These are phyloP conservation scores for Lecanicillium sp. DNA, from an alignment of 2,329 filamentous ascomycete genomes.

Conservation along the genomic window DNA sequence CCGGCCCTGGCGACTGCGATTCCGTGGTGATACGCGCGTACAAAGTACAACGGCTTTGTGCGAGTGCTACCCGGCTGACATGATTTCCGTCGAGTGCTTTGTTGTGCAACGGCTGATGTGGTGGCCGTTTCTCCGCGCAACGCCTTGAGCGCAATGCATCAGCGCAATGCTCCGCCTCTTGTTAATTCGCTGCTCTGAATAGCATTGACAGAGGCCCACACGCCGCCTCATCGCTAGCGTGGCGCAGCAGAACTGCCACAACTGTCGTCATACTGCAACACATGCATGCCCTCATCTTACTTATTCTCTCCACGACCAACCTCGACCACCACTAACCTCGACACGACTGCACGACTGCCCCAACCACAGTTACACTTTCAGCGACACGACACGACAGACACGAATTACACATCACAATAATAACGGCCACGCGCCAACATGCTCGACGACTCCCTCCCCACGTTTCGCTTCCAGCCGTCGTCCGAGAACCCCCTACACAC, in stretches of 20 bases:
- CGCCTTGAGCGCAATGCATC: too few relatives aligned
- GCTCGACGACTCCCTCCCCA: slow-evolving; percentile 93
- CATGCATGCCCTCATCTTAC: neutral
- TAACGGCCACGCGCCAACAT: slow-evolving; percentile 41
- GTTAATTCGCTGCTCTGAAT: neutral
- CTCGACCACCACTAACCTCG: neutral
- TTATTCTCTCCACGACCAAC: neutral
- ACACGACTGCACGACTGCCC: neutral
- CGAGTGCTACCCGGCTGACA: too few relatives aligned
- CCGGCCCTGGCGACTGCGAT: neutral
- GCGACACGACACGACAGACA: neutral
- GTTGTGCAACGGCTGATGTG: too few relatives aligned
- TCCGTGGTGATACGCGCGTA: too few relatives aligned
- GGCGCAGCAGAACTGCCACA: slow-evolving; percentile 9
- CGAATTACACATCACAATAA: neutral
- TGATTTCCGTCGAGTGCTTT: too few relatives aligned
- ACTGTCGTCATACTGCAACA: too few relatives aligned
- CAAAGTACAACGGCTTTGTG: too few relatives aligned
- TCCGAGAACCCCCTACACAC: slow-evolving; percentile 50
- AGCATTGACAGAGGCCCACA: neutral
- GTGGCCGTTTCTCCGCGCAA: too few relatives aligned
- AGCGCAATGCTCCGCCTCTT: too few relatives aligned
- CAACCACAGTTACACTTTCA: neutral
- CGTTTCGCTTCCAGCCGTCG: slow-evolving; percentile 49
- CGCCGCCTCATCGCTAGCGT: slow-evolving; percentile 1